Evolutionary conservation across 208 protist genomes (phyloP).

Genomic region (Trypanosoma conorhini): DNA sequence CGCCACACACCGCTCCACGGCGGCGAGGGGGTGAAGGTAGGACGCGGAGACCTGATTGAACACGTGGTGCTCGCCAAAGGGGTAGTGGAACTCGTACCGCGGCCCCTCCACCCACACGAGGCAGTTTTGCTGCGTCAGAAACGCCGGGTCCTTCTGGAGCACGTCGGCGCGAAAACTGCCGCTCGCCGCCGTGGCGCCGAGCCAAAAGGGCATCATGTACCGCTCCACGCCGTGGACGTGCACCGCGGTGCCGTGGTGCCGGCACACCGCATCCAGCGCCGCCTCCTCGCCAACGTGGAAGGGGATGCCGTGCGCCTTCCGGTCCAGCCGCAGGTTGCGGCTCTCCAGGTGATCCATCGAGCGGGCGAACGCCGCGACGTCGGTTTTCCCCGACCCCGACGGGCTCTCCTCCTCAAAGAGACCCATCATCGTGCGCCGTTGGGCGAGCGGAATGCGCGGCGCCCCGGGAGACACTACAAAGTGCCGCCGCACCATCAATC

Average conservation of each 20-base stretch:
- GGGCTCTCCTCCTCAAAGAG: conserved; percentile 62
- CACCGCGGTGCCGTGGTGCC: conserved; percentile 71
- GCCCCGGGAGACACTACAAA: background rate
- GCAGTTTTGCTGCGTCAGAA: conserved; percentile 77
- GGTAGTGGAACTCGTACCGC: conserved; percentile 86
- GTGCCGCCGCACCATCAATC: conserved; percentile 12
- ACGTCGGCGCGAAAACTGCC: conserved; percentile 80
- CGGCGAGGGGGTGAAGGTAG: conserved; percentile 69
- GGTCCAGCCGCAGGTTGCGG: conserved; percentile 59
- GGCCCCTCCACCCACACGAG: conserved; percentile 84
- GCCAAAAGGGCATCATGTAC: conserved; percentile 89
- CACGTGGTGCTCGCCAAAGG: conserved; percentile 80
- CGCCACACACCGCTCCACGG: conserved; percentile 68
- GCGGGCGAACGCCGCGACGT: conserved; percentile 63
- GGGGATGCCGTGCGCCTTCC: conserved; percentile 77
- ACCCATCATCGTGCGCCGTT: conserved; percentile 45
- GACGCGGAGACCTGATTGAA: conserved; percentile 86
- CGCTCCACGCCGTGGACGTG: conserved; percentile 67
- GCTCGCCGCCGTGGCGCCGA: conserved; percentile 60
- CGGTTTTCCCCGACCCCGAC: conserved; percentile 17
- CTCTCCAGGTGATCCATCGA: conserved; percentile 66
- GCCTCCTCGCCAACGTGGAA: conserved; percentile 79
- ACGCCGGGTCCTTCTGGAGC: conserved; percentile 75
- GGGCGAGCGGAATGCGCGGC: background rate
- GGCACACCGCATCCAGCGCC: conserved; percentile 75